These are phyloP conservation scores for Paecilomyces formosus DNA, from an alignment of 2,329 filamentous ascomycete species.

Conservation along the genomic window DNA sequence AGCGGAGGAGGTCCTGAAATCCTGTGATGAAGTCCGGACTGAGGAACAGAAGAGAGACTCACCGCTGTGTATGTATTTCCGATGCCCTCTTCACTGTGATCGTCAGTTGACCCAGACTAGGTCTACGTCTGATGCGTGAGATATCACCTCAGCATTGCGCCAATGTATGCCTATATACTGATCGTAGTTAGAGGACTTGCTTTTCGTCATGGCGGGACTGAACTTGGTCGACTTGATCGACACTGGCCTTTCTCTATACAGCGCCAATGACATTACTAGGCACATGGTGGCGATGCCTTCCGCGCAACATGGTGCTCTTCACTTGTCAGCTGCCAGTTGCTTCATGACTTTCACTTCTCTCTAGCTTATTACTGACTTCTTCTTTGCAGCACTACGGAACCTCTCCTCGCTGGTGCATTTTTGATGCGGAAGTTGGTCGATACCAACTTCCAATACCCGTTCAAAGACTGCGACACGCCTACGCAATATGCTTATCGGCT, in stretches of 20 bases:
- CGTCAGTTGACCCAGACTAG: conserved; percentile 4
- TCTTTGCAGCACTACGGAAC: conserved; percentile 23
- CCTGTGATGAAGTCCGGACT: conserved; percentile 12
- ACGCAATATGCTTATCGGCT: conserved; percentile 26
- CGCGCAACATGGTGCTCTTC: conserved; percentile 27
- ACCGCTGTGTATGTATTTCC: conserved; percentile 16
- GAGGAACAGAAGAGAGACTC: conserved; percentile 9
- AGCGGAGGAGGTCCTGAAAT: conserved; percentile 18
- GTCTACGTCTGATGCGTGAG: conserved; percentile 16
- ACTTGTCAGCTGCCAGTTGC: conserved; percentile 20
- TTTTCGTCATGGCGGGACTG: conserved; percentile 29
- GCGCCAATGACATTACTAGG: conserved; percentile 24
- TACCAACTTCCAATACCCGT: conserved; percentile 28
- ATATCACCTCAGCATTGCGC: background rate
- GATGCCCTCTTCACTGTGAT: background rate
- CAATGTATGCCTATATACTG: conserved; percentile 3
- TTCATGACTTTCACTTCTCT: background rate
- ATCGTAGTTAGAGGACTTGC: conserved; percentile 22
- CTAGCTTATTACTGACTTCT: background rate
- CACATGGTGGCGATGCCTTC: conserved; percentile 28
- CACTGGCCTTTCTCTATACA: conserved; percentile 18
- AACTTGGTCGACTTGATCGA: conserved; percentile 24
- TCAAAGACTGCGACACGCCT: conserved; percentile 24
- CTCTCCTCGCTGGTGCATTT: conserved; percentile 27
- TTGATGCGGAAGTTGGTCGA: conserved; percentile 26